Evolutionary conservation across 441 rosid species (phyloP).

Genomic region (Arabidopsis lyrata): DNA sequence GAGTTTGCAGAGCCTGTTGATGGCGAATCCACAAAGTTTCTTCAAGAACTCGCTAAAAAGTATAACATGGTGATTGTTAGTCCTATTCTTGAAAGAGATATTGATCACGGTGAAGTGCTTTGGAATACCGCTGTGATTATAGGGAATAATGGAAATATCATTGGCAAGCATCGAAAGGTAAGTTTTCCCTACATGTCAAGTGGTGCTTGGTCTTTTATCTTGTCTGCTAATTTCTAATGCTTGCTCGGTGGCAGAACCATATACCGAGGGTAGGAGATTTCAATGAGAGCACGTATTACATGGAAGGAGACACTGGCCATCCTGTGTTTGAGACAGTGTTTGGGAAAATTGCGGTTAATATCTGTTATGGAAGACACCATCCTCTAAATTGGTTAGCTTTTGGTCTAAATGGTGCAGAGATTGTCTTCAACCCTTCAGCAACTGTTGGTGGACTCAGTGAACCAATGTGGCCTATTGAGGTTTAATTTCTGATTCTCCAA

Average conservation of each 20-base stretch:
- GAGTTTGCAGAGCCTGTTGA: constrained; percentile 92
- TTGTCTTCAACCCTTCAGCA: constrained; percentile 98
- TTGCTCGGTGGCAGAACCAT: constrained; percentile 70
- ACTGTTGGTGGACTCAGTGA: constrained; percentile 96
- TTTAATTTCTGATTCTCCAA: constrained; percentile 23
- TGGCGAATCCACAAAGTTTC: constrained; percentile 86
- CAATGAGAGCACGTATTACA: constrained; percentile 96
- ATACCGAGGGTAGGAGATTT: constrained; percentile 98
- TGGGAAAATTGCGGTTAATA: constrained; percentile 89
- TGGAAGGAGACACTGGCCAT: constrained; percentile 98
- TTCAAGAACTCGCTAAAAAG: constrained; percentile 75
- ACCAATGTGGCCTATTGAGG: constrained; percentile 99
- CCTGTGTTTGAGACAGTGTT: constrained; percentile 94
- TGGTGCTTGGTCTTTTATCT: constrained; percentile 15
- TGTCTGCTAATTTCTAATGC: constrained; percentile 35
- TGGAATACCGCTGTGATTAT: constrained; percentile 94
- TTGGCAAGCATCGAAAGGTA: constrained; percentile 98
- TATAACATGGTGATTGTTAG: constrained; percentile 90
- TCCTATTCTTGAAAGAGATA: constrained; percentile 93
- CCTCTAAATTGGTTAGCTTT: constrained; percentile 97
- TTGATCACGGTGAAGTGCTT: constrained; percentile 87
- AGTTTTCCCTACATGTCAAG: constrained; percentile 12
- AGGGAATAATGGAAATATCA: constrained; percentile 88
- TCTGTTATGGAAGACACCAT: constrained; percentile 97
- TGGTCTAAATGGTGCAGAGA: constrained; percentile 96